Conservation (phyloP, 2,329 filamentous ascomycete genomes). For the Hymenoscyphus occultus region DNA sequence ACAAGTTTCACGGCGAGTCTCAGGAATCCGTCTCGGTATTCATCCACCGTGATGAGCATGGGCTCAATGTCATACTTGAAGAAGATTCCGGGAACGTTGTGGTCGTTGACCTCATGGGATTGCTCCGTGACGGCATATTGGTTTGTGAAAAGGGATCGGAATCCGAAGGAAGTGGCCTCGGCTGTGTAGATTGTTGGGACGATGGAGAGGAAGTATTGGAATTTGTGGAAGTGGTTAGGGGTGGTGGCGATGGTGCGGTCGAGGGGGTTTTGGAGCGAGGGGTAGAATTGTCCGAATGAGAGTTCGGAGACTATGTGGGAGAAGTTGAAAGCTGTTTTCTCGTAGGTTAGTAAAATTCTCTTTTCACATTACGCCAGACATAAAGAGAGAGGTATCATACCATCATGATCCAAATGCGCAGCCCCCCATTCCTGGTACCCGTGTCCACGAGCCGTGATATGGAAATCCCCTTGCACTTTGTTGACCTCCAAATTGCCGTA, state of each 20-base stretch:
- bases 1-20: slow-evolving; percentile 76
- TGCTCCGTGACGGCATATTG: slow-evolving; percentile 97
- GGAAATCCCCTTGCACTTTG: slow-evolving; percentile 97
- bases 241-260: slow-evolving; percentile 83
- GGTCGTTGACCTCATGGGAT: slow-evolving; percentile 66
- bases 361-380: too few relatives aligned
- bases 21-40: slow-evolving; percentile 73
- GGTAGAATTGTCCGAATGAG: slow-evolving; percentile 96
- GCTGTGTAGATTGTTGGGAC: slow-evolving; percentile 91
- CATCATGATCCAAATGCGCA: slow-evolving; percentile 72
- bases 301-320: slow-evolving; percentile 94
- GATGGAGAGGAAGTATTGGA: slow-evolving; percentile 94
- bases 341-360: slow-evolving; percentile 25
- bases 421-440: slow-evolving; percentile 81
- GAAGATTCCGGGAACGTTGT: slow-evolving; percentile 81
- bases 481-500: slow-evolving; percentile 90
- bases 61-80: slow-evolving; percentile 99
- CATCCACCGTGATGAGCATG: slow-evolving; percentile 80
- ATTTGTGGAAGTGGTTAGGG: slow-evolving; percentile 82
- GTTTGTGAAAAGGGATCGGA: slow-evolving; percentile 79
- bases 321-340: slow-evolving; percentile 83
- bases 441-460: slow-evolving; percentile 92
- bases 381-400: slow-evolving; percentile 49
- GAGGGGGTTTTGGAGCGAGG: slow-evolving; percentile 87
- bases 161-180: slow-evolving; percentile 40